These are phyloP conservation scores for Backusella morwellensis DNA, from an alignment of 192 early-diverging fungal genomes.

Conservation along the genomic window DNA sequence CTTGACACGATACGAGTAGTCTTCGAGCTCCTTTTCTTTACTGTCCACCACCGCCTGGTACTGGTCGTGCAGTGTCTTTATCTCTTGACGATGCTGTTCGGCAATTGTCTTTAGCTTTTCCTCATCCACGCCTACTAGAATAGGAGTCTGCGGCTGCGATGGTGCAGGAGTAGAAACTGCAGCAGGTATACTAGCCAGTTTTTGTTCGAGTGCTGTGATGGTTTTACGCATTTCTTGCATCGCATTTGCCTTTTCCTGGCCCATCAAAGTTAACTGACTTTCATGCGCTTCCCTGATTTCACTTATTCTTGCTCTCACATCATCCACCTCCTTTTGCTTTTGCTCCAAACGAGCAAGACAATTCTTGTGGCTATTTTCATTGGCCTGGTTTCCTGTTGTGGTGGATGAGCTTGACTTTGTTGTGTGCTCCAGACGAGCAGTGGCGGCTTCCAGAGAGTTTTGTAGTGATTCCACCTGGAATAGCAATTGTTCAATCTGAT, in stretches of 20 bases:
- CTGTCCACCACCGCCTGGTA: slow-evolving; percentile 20
- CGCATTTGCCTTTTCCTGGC: slow-evolving; percentile 19
- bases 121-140: background rate
- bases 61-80: slow-evolving; percentile 19
- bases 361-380: background rate
- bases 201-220: background rate
- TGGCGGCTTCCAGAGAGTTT: slow-evolving; percentile 22
- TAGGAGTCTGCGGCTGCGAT: background rate
- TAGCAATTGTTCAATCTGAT: slow-evolving; percentile 17
- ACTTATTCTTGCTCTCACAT: background rate
- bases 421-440: slow-evolving; percentile 23
- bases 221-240: slow-evolving; percentile 12
- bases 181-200: background rate
- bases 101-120: slow-evolving; percentile 12
- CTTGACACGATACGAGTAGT: slow-evolving; percentile 25
- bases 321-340: slow-evolving; percentile 10
- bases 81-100: slow-evolving; percentile 23
- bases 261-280: slow-evolving; percentile 1
- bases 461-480: slow-evolving; percentile 23
- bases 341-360: background rate
- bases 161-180: background rate
- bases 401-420: background rate
- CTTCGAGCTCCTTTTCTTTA: slow-evolving; percentile 26
- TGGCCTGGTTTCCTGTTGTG: background rate
- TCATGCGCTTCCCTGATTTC: slow-evolving; percentile 16